Base-by-base conservation (phyloP, 805 yeast genomes). In the Candida morakotiae region DNA sequence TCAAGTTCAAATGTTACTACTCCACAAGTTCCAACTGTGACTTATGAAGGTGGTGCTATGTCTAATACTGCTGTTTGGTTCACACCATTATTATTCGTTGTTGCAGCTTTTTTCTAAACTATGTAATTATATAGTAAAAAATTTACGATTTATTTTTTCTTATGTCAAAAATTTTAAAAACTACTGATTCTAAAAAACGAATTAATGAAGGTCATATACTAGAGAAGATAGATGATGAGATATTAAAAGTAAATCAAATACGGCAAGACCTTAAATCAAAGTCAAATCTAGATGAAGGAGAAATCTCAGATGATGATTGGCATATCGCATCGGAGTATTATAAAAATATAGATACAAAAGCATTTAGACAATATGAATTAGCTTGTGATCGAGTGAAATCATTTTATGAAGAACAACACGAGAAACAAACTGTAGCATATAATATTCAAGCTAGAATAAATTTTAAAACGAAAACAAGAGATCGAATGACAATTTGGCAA, bases 401-500 rank as follows among this genome's bases (percentile, higher is more conserved):
- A 35, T 81, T 81, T 49, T 81, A 81, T 54, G 71, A 67, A 46
- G 85, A 79, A 43, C 88, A 81, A 48, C 88, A 81, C 50, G 75
- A 68, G 40, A 71, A 71, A 44, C 87, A 81, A 56, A 81, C 87
- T 0, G 85, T 81, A 25, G 85, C 85, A 0, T 81, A 78, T 53
- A 81, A 81, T 48, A 67, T 81, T 24, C 84, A 81, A 51, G 87
- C 87, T 0, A 58, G 88, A 28, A 77, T 81, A 34, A 81, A 79
- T 55, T 81, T 81, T 64, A 81, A 81, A 54, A 74, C 87, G 5
- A 78, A 80, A 49, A 65, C 73, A 7, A 55, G 87, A 47, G 87
- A 83, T 36, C 64, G 71, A 35, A 79, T 81, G 83, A 65, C 83
- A 1, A 70, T 81, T 5, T 81, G 88, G 88, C 86, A 79, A 40